A percentile compares a stretch with the other conserved stretches of the same genome.
phyloP scores from a whole-genome alignment of 2,329 filamentous ascomycete genomes.

The Verticillium albo-atrum region DNA sequence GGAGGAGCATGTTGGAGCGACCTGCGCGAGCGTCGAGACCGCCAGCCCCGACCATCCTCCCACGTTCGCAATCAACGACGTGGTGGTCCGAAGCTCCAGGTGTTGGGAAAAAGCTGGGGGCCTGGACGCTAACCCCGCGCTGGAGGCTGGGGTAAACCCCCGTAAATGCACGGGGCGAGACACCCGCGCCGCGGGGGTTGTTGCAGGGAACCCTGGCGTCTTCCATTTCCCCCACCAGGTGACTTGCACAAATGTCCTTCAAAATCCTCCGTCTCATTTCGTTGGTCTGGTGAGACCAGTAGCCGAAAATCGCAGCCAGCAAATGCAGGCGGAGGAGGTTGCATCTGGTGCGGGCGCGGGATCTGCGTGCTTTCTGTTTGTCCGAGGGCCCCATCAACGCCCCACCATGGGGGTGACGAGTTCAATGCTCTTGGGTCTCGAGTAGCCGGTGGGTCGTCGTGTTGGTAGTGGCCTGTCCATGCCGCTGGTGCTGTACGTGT shows the following conservation, averaged over 20 bases:
- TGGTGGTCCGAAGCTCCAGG: neutral
- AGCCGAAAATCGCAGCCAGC: neutral
- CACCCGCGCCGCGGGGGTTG: neutral
- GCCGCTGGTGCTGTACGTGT: slow-evolving; percentile 31
- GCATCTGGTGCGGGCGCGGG: neutral
- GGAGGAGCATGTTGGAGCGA: neutral
- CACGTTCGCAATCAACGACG: neutral
- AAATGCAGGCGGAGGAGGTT: neutral
- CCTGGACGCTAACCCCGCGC: neutral
- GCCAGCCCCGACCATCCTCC: neutral
- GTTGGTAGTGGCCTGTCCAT: slow-evolving; percentile 54
- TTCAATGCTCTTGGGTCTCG: slow-evolving; percentile 59
- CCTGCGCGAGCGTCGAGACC: neutral
- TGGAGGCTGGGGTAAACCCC: neutral
- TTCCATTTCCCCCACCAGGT: neutral
- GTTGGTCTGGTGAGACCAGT: neutral
- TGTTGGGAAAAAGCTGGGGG: neutral
- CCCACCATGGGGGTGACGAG: slow-evolving; percentile 57
- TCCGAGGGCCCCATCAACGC: slow-evolving; percentile 26
- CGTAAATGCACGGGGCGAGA: neutral
- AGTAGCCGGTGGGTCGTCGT: slow-evolving; percentile 48
- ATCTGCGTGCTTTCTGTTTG: neutral
- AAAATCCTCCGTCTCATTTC: neutral
- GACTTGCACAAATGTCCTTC: neutral
- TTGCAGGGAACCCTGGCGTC: neutral